Evolutionary conservation across 352 stramenopile species (phyloP).

Genomic region (Globisporangium takayamanum): DNA sequence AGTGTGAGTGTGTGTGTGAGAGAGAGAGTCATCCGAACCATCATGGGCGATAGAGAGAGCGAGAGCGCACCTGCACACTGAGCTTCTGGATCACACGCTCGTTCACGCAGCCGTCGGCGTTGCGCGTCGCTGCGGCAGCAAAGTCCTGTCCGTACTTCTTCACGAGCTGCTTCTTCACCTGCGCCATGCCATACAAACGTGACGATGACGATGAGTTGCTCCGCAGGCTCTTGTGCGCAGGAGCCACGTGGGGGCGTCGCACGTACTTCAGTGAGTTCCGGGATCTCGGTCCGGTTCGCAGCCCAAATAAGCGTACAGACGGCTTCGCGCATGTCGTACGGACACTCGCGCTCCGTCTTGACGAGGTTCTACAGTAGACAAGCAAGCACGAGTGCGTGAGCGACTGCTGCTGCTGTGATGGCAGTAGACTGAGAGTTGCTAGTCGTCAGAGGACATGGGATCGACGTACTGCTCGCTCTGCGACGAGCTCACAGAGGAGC

Average conservation of each 20-base stretch:
- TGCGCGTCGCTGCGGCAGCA: slow-evolving; percentile 66
- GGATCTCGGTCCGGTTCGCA: slow-evolving; percentile 87
- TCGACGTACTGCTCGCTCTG: slow-evolving; percentile 78
- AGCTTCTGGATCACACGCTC: slow-evolving; percentile 92
- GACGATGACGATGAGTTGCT: neutral
- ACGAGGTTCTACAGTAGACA: slow-evolving; percentile 67
- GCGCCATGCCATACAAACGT: neutral
- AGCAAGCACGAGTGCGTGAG: neutral
- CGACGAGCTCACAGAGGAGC: slow-evolving; percentile 91
- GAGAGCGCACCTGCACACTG: slow-evolving; percentile 61
- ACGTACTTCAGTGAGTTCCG: slow-evolving; percentile 84
- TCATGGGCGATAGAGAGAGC: neutral
- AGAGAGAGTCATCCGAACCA: no score
- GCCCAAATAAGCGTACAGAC: slow-evolving; percentile 94
- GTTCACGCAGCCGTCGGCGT: slow-evolving; percentile 88
- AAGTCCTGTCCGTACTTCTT: slow-evolving; percentile 91
- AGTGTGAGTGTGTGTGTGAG: neutral
- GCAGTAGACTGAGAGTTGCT: no score
- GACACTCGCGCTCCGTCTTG: slow-evolving; percentile 87
- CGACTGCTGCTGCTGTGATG: neutral
- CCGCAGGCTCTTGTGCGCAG: neutral
- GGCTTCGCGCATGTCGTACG: slow-evolving; percentile 89
- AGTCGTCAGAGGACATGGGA: neutral
- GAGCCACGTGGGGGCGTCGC: no score
- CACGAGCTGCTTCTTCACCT: slow-evolving; percentile 82